Evolutionary conservation across 169 alveolate genomes (phyloP), one percentile per base, ranked within the genome.

Genomic region (Sarcocystis neurona): DNA sequence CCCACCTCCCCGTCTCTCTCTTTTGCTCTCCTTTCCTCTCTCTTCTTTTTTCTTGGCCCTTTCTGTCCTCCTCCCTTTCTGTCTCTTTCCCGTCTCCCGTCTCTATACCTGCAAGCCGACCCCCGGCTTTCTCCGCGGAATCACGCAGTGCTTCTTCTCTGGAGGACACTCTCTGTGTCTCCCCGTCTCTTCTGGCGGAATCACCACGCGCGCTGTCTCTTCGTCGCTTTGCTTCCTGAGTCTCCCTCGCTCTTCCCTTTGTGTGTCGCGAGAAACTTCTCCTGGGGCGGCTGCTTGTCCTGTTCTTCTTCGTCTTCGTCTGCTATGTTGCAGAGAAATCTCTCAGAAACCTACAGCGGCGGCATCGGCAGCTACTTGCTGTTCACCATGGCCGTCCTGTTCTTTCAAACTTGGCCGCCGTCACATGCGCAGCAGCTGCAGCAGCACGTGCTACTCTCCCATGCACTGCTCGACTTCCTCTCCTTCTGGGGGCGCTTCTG

Each of bases 311-410:
- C 44, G n/a, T n/a, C n/a, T n/a, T n/a, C n/a, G n/a, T n/a, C n/a
- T n/a, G n/a, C n/a, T n/a, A n/a, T n/a, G n/a, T n/a, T 79, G 44
- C 88, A 80, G 88, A 70, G 94, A 15, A 91, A 91, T 46, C 70
- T 91, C 23, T 92, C 86, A 27, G 94, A 92, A 50, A 92, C 94
- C 53, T 92, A 92, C 68, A 90, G 91, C 23, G 94, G 94, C 32
- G 94, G 94, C 18, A 72, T 89, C 43, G 94, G 94, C 39, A 88
- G 93, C 4, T 92, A 92, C 77, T 53, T 92, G 75, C 90, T 89
- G 82, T 92, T 92, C 53, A 48, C 92, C 32, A 75, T 91, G 63
- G 89, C 46, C 6, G 37, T 79, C 27, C 87, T 79, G 74, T 79
- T 44, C 75, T 12, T 79, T 37, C 39, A 79, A 34, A 6, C 63